phyloP scores from a whole-genome alignment of 2,329 filamentous ascomycete species.

The Pestalotiopsis fici region DNA sequence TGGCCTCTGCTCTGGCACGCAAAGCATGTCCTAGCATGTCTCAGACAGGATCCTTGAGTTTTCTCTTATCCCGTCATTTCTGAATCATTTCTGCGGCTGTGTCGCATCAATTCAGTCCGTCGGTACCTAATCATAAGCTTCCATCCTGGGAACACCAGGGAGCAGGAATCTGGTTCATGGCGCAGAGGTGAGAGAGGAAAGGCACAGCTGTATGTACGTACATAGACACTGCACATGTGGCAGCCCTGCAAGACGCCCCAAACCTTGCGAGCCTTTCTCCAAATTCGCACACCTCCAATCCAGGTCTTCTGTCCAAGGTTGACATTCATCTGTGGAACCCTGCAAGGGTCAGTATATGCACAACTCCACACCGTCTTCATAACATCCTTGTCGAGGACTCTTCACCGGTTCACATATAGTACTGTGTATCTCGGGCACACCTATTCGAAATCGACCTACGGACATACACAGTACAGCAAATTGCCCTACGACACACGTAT shows the following conservation, averaged over 20 bases:
- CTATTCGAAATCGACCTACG: background rate
- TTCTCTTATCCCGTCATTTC: background rate
- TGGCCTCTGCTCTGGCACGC: background rate
- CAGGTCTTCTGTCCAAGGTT: background rate
- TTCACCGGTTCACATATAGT: slow-evolving; percentile 3
- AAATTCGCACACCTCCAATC: background rate
- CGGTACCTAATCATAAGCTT: background rate
- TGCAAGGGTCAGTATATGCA: slow-evolving; percentile 1
- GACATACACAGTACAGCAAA: background rate
- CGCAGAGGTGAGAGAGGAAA: background rate
- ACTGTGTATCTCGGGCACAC: background rate
- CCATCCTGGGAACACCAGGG: background rate
- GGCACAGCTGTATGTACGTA: background rate
- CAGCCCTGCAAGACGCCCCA: background rate
- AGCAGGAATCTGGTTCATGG: background rate
- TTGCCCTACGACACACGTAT: background rate
- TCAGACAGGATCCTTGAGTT: background rate
- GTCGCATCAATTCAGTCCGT: background rate
- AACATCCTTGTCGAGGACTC: slow-evolving; percentile 1
- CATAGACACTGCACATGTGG: background rate
- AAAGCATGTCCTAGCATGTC: background rate
- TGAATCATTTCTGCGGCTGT: background rate
- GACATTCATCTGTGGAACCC: background rate
- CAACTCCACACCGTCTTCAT: slow-evolving; percentile 7
- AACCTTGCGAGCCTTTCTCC: background rate